phyloP scores from a whole-genome alignment of 768 basidiomycete genomes.

The Amanita subjunquillea region DNA sequence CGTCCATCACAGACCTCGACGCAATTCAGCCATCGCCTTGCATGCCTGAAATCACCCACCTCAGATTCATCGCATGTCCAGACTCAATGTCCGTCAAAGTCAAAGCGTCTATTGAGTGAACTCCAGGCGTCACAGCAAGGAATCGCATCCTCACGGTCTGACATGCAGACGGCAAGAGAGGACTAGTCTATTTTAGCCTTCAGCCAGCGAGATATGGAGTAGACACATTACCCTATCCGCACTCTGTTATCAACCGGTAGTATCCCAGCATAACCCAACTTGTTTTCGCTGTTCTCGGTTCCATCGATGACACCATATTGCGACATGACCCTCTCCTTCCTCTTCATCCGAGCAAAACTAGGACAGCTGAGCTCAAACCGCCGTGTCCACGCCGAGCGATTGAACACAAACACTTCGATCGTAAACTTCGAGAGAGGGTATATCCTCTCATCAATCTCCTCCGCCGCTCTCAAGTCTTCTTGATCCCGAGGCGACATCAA shows the following conservation, averaged over 20 bases:
- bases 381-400: constrained; percentile 66
- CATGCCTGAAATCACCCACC: constrained; percentile 30
- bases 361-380: constrained; percentile 71
- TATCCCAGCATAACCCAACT: constrained; percentile 47
- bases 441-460: constrained; percentile 32
- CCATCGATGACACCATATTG: constrained; percentile 13
- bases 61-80: constrained; percentile 60
- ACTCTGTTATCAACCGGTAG: constrained; percentile 71
- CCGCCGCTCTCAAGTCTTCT: constrained; percentile 13
- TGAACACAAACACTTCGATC: constrained; percentile 82
- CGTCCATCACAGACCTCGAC: constrained; percentile 59
- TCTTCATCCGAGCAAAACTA: constrained; percentile 36
- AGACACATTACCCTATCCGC: constrained; percentile 57
- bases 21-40: constrained; percentile 1
- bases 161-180: constrained; percentile 70
- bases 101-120: constrained; percentile 65
- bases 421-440: constrained; percentile 69
- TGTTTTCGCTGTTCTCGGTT: constrained; percentile 20
- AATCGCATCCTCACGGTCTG: constrained; percentile 85
- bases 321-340: constrained; percentile 20
- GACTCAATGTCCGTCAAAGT: constrained; percentile 70
- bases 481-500: constrained; percentile 20
- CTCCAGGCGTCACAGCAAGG: constrained; percentile 68
- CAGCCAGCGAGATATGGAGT: background rate
- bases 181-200: constrained; percentile 29